Evolutionary conservation across 2,329 filamentous ascomycete genomes (phyloP), one percentile per base, ranked within the genome.

Genomic region (Thelonectria blattea): DNA sequence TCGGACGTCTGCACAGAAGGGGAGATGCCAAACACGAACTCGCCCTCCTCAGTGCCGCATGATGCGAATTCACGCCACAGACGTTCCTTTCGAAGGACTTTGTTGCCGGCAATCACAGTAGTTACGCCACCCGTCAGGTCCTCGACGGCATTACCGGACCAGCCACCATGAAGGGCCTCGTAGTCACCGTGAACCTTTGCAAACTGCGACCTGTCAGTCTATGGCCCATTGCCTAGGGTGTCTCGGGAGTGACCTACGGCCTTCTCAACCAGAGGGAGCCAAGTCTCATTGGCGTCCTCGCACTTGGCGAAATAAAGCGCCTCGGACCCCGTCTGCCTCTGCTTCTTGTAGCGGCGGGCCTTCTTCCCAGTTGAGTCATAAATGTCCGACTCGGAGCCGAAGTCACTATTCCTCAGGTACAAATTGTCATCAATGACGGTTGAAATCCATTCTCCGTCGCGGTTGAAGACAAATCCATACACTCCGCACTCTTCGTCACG

Each of bases 181-280:
- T 89, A 92, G 68, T 92, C 90, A 2, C 88, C 89, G 62, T 92
- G 89, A 0, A 87, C 85, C 71, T 92, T 92, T n/a, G 90, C 89
- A 69, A 89, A 91, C 6, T 72, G 15, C 1, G 18, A n/a, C 2
- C 2, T 9, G 34, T 71, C 34, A 71, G 58, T 6, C 30, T 3
- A 58, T 3, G 22, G 11, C 4, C n/a, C 22, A 43, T 0, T 9
- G 11, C 18, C 9, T 11, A 30, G 4, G 15, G 14, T 5, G 34
- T n/a, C 0, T 4, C 15, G 0, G 4, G 9, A 5, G 7, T 1
- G n/a, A 68, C 71, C 60, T 52, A 72, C 71, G 20, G 89, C 89
- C 71, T 92, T 92, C 68, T 91, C 89, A 2, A 92, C 80, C 48
- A 92, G 75, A 0, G 89, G 89, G 20, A 92, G 79, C 89, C 89